A percentile compares a stretch with the other conserved stretches of the same genome.
Conservation (phyloP, 2,329 filamentous ascomycete genomes). For the Xylariaceae sp. region DNA sequence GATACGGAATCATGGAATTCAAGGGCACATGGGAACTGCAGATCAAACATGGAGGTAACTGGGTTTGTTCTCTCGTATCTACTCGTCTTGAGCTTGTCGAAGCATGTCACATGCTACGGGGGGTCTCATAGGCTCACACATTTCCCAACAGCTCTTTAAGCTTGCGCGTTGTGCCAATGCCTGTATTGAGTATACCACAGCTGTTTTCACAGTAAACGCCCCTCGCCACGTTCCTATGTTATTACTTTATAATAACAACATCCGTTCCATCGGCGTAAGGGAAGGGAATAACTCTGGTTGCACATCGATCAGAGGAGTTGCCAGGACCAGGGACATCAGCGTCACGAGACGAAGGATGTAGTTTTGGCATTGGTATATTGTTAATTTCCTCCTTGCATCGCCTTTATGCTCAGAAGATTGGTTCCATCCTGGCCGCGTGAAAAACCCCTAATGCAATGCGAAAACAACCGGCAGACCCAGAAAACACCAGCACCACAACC, state of each 20-base stretch:
- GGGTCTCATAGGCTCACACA: neutral
- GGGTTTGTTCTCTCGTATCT: neutral
- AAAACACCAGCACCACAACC: conserved; percentile 22
- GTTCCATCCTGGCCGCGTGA: conserved; percentile 27
- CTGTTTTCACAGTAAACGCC: neutral
- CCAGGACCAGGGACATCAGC: conserved; percentile 1
- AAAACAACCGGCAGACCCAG: conserved; percentile 32
- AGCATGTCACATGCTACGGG: neutral
- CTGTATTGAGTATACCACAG: neutral
- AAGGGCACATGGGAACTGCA: neutral
- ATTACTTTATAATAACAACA: neutral
- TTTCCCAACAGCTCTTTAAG: neutral
- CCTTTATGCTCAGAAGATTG: conserved; percentile 27
- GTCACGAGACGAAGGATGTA: conserved; percentile 1
- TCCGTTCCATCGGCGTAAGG: neutral
- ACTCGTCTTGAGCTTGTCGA: neutral
- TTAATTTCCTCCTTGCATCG: conserved; percentile 26
- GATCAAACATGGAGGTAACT: neutral
- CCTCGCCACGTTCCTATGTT: neutral
- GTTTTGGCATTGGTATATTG: conserved; percentile 26
- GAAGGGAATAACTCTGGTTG: neutral
- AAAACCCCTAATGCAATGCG: conserved; percentile 31
- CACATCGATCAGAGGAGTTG: neutral
- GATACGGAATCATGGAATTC: neutral
- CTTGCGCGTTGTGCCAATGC: neutral